Conservation (phyloP, 257 asterid genomes). For the Nicotiana knightiana region DNA sequence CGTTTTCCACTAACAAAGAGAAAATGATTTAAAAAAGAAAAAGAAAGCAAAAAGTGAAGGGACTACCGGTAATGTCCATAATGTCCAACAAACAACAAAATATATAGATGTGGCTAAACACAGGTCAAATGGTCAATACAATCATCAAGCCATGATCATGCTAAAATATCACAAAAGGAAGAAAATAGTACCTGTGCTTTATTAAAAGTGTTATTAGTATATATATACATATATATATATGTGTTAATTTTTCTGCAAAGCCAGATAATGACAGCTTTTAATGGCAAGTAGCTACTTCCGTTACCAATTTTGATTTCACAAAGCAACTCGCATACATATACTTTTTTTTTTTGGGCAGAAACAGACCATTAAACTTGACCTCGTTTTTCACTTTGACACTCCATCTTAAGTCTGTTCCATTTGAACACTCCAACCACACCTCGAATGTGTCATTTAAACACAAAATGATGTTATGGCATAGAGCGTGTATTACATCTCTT, state of each 20-base stretch:
- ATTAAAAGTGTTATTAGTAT: conserved; percentile 14
- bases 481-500: no score
- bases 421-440: no score
- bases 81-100: no score
- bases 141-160: conserved; percentile 52
- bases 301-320: background rate
- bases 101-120: conserved; percentile 26
- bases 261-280: conserved; percentile 12
- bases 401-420: no score
- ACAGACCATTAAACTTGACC: no score
- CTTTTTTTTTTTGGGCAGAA: background rate
- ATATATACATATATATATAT: background rate
- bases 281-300: background rate
- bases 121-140: conserved; percentile 37
- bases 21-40: no score
- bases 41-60: no score
- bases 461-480: no score
- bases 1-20: no score
- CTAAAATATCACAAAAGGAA: conserved; percentile 14
- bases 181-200: conserved; percentile 32
- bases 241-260: background rate
- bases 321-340: background rate
- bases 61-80: no score
- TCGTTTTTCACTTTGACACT: no score
- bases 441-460: no score